Percentiles rank a stretch among this genome's conserved stretches.
Evolutionary conservation across 2,329 filamentous ascomycete species (phyloP).

Genomic region (Botryosphaeria dothidea): DNA sequence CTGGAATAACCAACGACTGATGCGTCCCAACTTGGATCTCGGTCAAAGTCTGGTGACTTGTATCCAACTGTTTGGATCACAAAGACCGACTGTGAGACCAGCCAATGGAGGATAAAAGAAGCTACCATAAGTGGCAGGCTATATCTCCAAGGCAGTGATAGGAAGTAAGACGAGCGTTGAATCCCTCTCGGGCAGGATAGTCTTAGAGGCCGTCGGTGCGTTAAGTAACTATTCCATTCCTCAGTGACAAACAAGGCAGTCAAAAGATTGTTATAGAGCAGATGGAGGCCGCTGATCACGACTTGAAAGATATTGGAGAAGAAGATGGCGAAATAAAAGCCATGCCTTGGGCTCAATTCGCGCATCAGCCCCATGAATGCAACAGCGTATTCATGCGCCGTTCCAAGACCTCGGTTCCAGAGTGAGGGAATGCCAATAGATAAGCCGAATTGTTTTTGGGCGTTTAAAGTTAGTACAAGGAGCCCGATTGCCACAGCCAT

Average conservation of each 20-base stretch:
- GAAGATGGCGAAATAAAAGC: not conserved
- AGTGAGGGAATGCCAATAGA: not conserved
- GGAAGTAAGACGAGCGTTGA: conserved; percentile 44
- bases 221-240: conserved; percentile 49
- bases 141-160: conserved; percentile 42
- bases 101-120: conserved; percentile 43
- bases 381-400: not conserved
- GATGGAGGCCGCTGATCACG: conserved; percentile 48
- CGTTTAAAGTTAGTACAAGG: too few relatives aligned
- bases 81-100: conserved; percentile 47
- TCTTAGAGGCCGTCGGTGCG: conserved; percentile 34
- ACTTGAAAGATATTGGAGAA: conserved; percentile 23
- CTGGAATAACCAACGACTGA: not conserved
- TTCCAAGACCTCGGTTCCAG: not conserved
- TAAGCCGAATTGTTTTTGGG: too few relatives aligned
- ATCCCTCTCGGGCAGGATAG: conserved; percentile 37
- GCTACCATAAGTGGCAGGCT: conserved; percentile 36
- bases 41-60: not conserved
- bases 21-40: not conserved
- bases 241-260: conserved; percentile 49
- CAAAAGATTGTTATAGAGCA: conserved; percentile 48
- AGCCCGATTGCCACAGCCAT: too few relatives aligned
- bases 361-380: not conserved
- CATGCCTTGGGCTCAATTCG: not conserved
- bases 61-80: conserved; percentile 28